Conservation (phyloP, 1,284 basidiomycete genomes). For the Golubevia pallescens region DNA sequence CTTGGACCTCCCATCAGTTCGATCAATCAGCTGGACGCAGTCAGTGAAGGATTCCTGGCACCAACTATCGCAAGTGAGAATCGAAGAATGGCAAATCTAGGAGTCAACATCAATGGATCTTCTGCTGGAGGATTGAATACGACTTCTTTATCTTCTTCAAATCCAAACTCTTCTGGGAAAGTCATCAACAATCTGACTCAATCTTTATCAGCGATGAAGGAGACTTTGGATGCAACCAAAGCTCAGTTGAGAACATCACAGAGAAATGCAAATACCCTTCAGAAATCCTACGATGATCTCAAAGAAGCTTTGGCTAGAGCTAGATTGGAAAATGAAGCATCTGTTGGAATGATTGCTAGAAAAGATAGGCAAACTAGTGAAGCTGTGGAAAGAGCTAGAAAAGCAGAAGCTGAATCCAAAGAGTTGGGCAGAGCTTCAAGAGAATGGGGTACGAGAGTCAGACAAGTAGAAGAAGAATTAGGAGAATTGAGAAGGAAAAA, state of each 20-base stretch:
- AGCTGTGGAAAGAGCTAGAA: conserved; percentile 41
- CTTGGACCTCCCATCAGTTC: conserved; percentile 2
- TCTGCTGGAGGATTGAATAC: conserved; percentile 3
- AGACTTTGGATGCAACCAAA: too few species aligned
- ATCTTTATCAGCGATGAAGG: too few species aligned
- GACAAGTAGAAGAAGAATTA: conserved; percentile 42
- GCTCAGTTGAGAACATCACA: too few species aligned
- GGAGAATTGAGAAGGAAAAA: conserved; percentile 33
- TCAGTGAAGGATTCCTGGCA: conserved; percentile 1
- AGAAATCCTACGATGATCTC: too few species aligned
- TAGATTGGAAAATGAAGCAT: too few species aligned
- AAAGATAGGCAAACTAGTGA: conserved; percentile 40
- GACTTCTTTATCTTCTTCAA: conserved; percentile 2
- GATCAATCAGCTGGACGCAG: conserved; percentile 5
- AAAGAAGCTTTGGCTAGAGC: too few species aligned
- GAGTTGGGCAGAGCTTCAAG: conserved; percentile 33
- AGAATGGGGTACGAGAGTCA: conserved; percentile 49
- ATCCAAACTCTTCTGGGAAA: conserved; percentile 12
- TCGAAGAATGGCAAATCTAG: conserved; percentile 8
- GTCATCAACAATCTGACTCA: conserved; percentile 34
- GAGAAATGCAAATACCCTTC: too few species aligned
- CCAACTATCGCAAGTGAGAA: conserved; percentile 18
- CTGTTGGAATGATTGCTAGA: conserved; percentile 20
- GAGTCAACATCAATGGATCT: conserved; percentile 5
- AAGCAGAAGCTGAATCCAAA: conserved; percentile 38